A percentile compares a stretch with the other conserved stretches of the same genome.
phyloP scores from a whole-genome alignment of 73 alveolate species.

The Tetrahymena elliotti region DNA sequence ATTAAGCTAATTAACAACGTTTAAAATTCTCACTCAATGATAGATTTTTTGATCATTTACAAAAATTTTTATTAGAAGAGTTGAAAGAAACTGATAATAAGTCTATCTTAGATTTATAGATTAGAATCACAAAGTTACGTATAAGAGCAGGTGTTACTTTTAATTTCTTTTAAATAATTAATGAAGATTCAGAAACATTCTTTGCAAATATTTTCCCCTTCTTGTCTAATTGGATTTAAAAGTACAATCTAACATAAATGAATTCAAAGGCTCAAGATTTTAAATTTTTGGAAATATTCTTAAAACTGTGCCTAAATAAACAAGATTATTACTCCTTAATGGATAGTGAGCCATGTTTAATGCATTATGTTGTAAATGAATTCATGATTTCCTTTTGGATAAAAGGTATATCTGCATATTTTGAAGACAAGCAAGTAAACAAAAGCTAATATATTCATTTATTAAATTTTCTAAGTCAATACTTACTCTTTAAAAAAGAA shows the following conservation, averaged over 20 bases:
- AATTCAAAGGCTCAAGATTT: background rate
- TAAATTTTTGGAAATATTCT: background rate
- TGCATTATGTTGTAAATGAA: background rate
- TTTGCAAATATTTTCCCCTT: background rate
- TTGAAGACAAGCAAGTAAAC: background rate
- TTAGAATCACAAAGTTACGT: background rate
- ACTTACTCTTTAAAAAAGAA: background rate
- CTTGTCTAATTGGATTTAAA: background rate
- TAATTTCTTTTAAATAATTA: background rate
- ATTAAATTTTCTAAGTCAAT: background rate
- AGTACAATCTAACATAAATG: background rate
- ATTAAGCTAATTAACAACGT: background rate
- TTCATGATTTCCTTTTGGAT: background rate
- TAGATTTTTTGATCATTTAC: background rate
- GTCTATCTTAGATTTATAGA: background rate
- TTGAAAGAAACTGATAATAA: background rate
- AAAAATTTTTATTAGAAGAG: background rate
- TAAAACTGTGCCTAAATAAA: background rate
- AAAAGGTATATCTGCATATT: background rate
- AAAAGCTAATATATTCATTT: background rate
- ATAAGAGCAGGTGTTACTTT: background rate
- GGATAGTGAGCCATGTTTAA: background rate
- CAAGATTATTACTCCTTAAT: background rate
- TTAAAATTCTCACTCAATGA: background rate
- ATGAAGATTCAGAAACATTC: background rate